Evolutionary conservation across 495 filamentous ascomycete genomes (phyloP), one percentile per base, ranked within the genome.

Genomic region (Mytilinidion resinicola): DNA sequence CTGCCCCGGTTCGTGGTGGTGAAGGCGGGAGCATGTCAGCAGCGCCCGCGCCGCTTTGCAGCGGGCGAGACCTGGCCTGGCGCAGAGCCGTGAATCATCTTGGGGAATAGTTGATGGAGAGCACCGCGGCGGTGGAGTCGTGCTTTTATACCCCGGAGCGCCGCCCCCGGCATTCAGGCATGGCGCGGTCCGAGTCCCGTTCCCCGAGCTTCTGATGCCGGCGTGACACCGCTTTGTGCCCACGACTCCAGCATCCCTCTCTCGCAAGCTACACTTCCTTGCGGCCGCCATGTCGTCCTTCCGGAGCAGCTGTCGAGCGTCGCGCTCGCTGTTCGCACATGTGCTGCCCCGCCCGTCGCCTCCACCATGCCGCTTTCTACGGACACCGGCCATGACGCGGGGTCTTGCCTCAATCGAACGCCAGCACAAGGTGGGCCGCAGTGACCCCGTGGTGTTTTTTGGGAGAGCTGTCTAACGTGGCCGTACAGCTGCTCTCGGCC

Each of bases 401-500:
- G 77, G 74, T 20, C 74, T 75, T 61, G 77, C 80, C 17, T 75
- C 76, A 17, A 73, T 72, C 36, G 83, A 89, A 53, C 74, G 76
- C 60, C 85, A 89, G 72, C 85, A 88, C 66, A 81, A 81, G 75
- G 85, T 84, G 70, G 21, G 54, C 19, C 15, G 11, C 11, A 25
- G 35, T 35, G 51, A 65, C 37, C 33, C 5, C 19, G 14, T 53
- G 35, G 44, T 39, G 15, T 35, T 38, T 37, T 19, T n/a, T 4
- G 21, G 37, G 35, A 20, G 38, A 25, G 3, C 15, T 38, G 35
- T 19, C 47, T 68, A 39, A 70, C 62, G 17, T 37, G 55, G 41
- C 50, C 9, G 15, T 56, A 17, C 67, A 97, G 93, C 73, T 96
- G 42, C 85, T 98, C 47, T 79, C 86, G 34, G 80, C 88, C 21